Conservation (phyloP, 2,329 filamentous ascomycete genomes). For the Penicillium sp. region DNA sequence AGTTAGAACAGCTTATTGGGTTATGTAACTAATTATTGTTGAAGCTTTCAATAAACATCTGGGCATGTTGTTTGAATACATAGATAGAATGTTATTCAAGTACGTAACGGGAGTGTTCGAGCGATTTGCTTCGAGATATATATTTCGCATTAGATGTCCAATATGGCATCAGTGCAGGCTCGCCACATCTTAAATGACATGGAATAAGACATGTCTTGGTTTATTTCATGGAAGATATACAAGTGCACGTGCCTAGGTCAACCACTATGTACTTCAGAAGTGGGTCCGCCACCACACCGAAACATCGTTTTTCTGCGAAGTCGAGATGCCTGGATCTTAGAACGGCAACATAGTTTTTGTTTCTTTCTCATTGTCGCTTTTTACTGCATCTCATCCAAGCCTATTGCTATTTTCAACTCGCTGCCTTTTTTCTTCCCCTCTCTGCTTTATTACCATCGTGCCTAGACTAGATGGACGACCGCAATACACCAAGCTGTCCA, state of each 20-base stretch:
- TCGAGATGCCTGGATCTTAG: background rate
- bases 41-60: too few relatives aligned
- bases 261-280: too few relatives aligned
- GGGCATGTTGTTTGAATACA: too few relatives aligned
- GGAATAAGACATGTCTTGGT: too few relatives aligned
- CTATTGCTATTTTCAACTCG: background rate
- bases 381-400: background rate
- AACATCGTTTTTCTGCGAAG: background rate
- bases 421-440: background rate
- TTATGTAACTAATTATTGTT: too few relatives aligned
- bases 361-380: background rate
- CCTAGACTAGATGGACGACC: slow-evolving; percentile 18
- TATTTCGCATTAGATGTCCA: too few relatives aligned
- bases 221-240: background rate
- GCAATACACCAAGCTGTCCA: slow-evolving; percentile 34
- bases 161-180: too few relatives aligned
- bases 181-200: background rate
- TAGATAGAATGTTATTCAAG: too few relatives aligned
- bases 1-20: too few relatives aligned
- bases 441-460: background rate
- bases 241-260: too few relatives aligned
- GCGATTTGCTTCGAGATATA: too few relatives aligned
- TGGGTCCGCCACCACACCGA: background rate
- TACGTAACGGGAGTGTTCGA: too few relatives aligned
- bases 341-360: background rate